phyloP scores from a whole-genome alignment of 2,329 filamentous ascomycete species.

The Myriangium duriaei region DNA sequence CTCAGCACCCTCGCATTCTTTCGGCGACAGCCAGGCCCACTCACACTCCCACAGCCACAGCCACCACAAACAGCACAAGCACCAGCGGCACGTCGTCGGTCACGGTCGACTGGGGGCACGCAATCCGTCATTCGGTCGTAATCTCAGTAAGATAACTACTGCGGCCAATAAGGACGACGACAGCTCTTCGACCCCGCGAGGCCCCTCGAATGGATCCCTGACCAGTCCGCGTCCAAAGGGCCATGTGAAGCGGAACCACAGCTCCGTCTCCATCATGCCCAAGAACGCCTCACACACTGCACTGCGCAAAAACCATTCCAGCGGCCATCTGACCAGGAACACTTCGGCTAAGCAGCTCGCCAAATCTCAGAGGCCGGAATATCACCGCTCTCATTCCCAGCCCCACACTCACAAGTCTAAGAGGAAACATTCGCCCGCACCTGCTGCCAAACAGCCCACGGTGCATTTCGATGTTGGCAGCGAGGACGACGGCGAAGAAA shows the following conservation, averaged over 20 bases:
- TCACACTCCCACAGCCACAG: background rate
- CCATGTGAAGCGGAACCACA: conserved; percentile 29
- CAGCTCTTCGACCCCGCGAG: conserved; percentile 7
- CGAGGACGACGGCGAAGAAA: conserved; percentile 16
- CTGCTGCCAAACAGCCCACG: conserved; percentile 23
- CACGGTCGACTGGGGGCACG: conserved; percentile 25
- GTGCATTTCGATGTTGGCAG: conserved; percentile 30
- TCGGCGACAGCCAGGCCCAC: conserved; percentile 5
- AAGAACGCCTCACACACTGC: conserved; percentile 23
- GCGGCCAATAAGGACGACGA: conserved; percentile 14
- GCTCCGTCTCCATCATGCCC: conserved; percentile 23
- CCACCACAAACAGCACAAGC: conserved; percentile 21
- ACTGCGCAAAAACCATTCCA: conserved; percentile 25
- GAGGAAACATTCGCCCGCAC: conserved; percentile 16
- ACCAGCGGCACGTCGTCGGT: conserved; percentile 28
- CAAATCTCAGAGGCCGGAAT: conserved; percentile 17
- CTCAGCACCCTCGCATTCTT: conserved; percentile 12
- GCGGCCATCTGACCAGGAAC: conserved; percentile 27
- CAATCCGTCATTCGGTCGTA: conserved; percentile 29
- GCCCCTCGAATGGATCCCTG: conserved; percentile 13
- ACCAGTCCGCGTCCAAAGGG: conserved; percentile 19
- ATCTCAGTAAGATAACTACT: conserved; percentile 27
- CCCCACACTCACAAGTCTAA: conserved; percentile 13
- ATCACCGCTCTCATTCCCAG: conserved; percentile 12
- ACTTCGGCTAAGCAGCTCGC: conserved; percentile 23